Base-by-base conservation (phyloP, 257 asterid genomes). In the Solanum sejunctum region DNA sequence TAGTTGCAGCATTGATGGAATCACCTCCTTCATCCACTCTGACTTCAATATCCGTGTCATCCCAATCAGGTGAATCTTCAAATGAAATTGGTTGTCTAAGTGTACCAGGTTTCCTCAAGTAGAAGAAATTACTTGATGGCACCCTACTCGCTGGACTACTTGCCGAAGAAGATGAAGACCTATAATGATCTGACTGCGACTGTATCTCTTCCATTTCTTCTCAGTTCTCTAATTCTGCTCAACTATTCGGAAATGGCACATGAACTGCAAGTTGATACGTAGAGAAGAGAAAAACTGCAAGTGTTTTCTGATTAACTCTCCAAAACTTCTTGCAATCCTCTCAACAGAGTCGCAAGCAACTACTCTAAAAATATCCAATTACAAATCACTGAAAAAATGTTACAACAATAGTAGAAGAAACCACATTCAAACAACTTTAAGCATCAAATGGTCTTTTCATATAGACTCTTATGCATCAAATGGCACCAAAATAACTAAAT, bases 61-160 rank as follows among this genome's bases (percentile, higher is more conserved):
- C 99, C 99, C 99, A 97, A 55, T 92, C 97, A 0, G 99, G 99
- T 8, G 99, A 97, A 86, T 97, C 99, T 90, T 95, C 99, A 47
- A 95, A 97, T 8, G 99, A 97, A 84, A 97, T 95, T 7, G 99
- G 98, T 77, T 94, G 98, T 84, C 99, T 90, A 63, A 90, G 84
- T 17, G 97, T 87, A 49, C 99, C 99, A 1, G 99, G 98, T 85
- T 95, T 97, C 87, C 99, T 87, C 43, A 95, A 89, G 90, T 97
- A 97, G 93, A 92, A 95, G 91, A 94, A 97, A 90, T 92, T 97
- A 92, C 97, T 95, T 3, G 99, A 94, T 21, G 99, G 99, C 71
- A 97, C 97, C 88, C 98, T 86, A 84, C 96, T 93, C 12, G 95
- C 91, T 3, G 99, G 99, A 87, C 99, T 97, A 89, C 98, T 95